Evolutionary conservation across 805 yeast genomes (phyloP), one percentile per base, ranked within the genome.

Genomic region (Candida anglica): DNA sequence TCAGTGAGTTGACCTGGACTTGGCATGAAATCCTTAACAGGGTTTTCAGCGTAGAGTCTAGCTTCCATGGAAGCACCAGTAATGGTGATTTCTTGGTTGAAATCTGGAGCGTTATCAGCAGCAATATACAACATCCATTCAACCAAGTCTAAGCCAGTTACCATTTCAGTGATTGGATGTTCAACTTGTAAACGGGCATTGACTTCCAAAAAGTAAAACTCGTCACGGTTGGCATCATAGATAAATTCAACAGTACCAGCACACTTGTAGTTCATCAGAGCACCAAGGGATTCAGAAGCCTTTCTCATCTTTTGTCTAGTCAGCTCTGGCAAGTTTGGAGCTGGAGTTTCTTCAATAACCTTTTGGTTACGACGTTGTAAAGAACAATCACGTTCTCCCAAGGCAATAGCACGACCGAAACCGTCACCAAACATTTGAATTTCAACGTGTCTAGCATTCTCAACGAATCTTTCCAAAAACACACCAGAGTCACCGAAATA

Each of bases 221-320:
- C 93, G 55, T 89, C 91, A 47, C 95, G 69, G 36, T 60, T 71
- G 51, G 83, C 82, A 55, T 93, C 98, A 53, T 86, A 91, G 50
- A 91, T 89, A 57, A 81, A 91, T 63, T 91, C 98, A 48, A 93
- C 95, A 5, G 98, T 91, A 59, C 98, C 98, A 26, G 98, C 98
- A 63, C 96, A 80, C 63, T 86, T 88, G 66, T 93, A 91, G 48
- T 86, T 81, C 81, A 93, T 78, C 17, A 82, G 66, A 2, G 88
- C 64, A 30, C 82, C 96, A 42, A 91, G 69, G 34, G 79, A 81
- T 58, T 86, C 95, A 27, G 96, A 86, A 27, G 96, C 91, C 33
- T 69, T 66, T 61, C 89, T 78, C 83, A 91, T 79, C 33, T 68
- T 72, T 28, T 59, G 59, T 50, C 96, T 75, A 2, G 96, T 88